Conservation (phyloP, 192 early-diverging fungal genomes). For the Linnemannia elongata region DNA sequence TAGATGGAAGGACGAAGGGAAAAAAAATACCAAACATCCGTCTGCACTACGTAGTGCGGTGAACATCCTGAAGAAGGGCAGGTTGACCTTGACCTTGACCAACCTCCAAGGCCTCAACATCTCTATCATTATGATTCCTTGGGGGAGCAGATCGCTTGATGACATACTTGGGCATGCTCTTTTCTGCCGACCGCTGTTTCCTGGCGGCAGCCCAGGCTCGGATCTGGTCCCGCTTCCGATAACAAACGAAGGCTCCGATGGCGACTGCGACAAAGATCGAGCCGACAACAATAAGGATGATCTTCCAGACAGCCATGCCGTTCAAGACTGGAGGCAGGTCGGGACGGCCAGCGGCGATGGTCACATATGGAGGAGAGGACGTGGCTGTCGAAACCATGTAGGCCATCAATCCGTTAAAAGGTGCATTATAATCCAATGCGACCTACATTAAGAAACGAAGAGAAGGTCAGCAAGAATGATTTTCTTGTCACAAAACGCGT, state of each 20-base stretch:
- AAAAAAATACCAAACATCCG: too few species aligned
- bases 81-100: slow-evolving; percentile 3
- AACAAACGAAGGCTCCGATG: slow-evolving; percentile 30
- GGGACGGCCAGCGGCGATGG: slow-evolving; percentile 61
- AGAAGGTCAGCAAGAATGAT: neutral
- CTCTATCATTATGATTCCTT: neutral
- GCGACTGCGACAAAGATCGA: slow-evolving; percentile 56
- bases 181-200: slow-evolving; percentile 19
- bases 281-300: slow-evolving; percentile 63
- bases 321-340: slow-evolving; percentile 43
- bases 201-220: slow-evolving; percentile 40
- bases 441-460: slow-evolving; percentile 32
- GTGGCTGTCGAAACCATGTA: slow-evolving; percentile 62
- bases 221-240: slow-evolving; percentile 48
- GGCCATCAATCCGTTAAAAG: slow-evolving; percentile 64
- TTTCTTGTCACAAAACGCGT: too few species aligned
- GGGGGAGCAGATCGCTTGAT: slow-evolving; percentile 21
- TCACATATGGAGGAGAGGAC: slow-evolving; percentile 61
- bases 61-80: slow-evolving; percentile 27
- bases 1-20: too few species aligned
- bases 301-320: slow-evolving; percentile 59
- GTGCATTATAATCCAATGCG: slow-evolving; percentile 69
- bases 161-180: neutral
- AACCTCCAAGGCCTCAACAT: slow-evolving; percentile 4
- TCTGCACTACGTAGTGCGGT: neutral